phyloP scores from a whole-genome alignment of 2,329 filamentous ascomycete genomes.

The Ramularia endophylla region DNA sequence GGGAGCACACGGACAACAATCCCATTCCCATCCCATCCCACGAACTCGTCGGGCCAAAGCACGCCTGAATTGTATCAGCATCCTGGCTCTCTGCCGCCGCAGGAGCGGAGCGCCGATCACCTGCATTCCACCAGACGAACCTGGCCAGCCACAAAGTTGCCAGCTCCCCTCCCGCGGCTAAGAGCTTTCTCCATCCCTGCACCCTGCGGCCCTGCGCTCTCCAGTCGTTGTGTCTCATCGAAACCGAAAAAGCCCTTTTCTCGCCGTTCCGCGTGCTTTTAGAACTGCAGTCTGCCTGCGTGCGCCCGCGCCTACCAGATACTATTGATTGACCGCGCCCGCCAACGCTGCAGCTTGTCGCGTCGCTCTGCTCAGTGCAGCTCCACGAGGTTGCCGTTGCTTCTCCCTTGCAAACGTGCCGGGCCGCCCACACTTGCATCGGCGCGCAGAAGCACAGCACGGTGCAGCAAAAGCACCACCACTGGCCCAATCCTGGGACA shows the following conservation, averaged over 20 bases:
- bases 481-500: conserved; percentile 1
- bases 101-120: conserved; percentile 13
- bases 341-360: conserved; percentile 9
- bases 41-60: too few species aligned
- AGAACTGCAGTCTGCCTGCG: conserved; percentile 17
- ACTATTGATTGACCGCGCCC: conserved; percentile 1
- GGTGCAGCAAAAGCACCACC: conserved; percentile 1
- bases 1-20: too few species aligned
- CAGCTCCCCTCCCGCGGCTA: conserved; percentile 11
- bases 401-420: conserved; percentile 13
- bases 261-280: conserved; percentile 15
- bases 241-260: conserved; percentile 14
- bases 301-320: conserved; percentile 13
- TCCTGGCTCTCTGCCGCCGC: conserved; percentile 5
- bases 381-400: conserved; percentile 19
- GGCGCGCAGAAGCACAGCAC: conserved; percentile 4
- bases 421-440: conserved; percentile 11
- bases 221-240: conserved; percentile 17
- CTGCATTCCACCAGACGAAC: conserved; percentile 12
- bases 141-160: conserved; percentile 15
- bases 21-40: too few species aligned
- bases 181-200: conserved; percentile 12
- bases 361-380: background rate
- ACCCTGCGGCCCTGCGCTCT: conserved; percentile 9
- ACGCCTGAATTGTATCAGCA: background rate